Evolutionary conservation across 2,329 filamentous ascomycete genomes (phyloP).

Genomic region (Camptophora hylomeconis): DNA sequence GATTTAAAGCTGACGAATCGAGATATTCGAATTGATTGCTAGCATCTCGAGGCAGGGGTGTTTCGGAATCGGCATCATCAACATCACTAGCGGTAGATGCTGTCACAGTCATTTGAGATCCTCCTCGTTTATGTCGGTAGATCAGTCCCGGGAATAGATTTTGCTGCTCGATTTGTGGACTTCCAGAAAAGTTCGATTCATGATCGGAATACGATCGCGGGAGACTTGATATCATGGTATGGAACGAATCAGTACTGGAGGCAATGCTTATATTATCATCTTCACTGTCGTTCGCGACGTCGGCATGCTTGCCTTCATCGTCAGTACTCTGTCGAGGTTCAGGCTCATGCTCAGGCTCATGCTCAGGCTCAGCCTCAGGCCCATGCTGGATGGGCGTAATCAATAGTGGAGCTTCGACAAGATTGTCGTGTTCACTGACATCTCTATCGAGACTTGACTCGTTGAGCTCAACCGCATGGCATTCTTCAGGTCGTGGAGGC

Average conservation of each 20-base stretch:
- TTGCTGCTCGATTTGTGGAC: constrained; percentile 5
- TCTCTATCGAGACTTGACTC: too few relatives aligned
- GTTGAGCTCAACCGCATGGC: too few relatives aligned
- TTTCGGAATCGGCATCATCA: too few relatives aligned
- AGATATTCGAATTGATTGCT: too few relatives aligned
- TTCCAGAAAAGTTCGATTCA: constrained; percentile 14
- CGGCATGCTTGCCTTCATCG: background rate
- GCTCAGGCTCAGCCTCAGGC: background rate
- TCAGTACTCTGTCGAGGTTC: background rate
- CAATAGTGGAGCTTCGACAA: too few relatives aligned
- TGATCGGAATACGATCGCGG: too few relatives aligned
- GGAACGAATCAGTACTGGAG: constrained; percentile 31
- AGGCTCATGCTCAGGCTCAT: background rate
- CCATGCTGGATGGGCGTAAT: too few relatives aligned
- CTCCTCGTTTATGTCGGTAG: constrained; percentile 18
- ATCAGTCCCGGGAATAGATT: constrained; percentile 2
- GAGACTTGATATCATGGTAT: constrained; percentile 23
- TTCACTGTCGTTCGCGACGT: background rate
- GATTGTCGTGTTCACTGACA: too few relatives aligned
- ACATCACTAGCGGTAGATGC: too few relatives aligned
- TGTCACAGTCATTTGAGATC: constrained; percentile 20
- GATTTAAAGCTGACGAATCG: too few relatives aligned
- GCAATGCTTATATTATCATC: constrained; percentile 17
- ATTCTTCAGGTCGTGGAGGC: too few relatives aligned
- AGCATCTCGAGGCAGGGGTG: too few relatives aligned